Evolutionary conservation across 1,139 yeast species (phyloP).

Genomic region (Maudiozyma humilis): DNA sequence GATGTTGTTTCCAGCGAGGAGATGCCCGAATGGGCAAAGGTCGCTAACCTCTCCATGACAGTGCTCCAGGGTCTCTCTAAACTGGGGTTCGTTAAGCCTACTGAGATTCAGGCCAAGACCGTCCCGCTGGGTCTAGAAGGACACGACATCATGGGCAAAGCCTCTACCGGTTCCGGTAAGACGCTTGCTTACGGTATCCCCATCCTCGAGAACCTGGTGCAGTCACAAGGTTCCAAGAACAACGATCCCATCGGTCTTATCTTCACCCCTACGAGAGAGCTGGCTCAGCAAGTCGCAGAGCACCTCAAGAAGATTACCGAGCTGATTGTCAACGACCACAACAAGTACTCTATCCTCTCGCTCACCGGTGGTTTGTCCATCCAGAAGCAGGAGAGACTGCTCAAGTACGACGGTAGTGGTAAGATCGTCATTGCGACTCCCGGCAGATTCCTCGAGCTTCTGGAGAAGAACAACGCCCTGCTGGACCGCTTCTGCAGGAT

Average conservation of each 20-base stretch:
- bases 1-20: slow-evolving; percentile 30
- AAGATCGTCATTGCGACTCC: slow-evolving; percentile 86
- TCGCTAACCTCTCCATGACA: slow-evolving; percentile 39
- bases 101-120: slow-evolving; percentile 72
- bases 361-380: slow-evolving; percentile 92
- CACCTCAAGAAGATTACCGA: slow-evolving; percentile 48
- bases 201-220: slow-evolving; percentile 60
- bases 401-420: slow-evolving; percentile 62
- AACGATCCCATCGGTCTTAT: slow-evolving; percentile 61
- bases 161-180: slow-evolving; percentile 97
- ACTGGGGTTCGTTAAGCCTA: slow-evolving; percentile 61
- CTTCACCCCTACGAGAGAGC: slow-evolving; percentile 92
- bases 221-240: slow-evolving; percentile 9
- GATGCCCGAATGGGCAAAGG: slow-evolving; percentile 54
- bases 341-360: slow-evolving; percentile 56
- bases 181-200: slow-evolving; percentile 94
- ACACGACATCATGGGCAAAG: slow-evolving; percentile 84
- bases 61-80: slow-evolving; percentile 52
- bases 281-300: slow-evolving; percentile 86
- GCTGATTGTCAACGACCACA: slow-evolving; percentile 39
- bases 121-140: slow-evolving; percentile 71
- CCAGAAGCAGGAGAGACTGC: slow-evolving; percentile 79
- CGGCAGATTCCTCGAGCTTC: slow-evolving; percentile 78
- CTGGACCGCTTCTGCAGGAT: slow-evolving; percentile 52
- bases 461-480: slow-evolving; percentile 53